Base-by-base conservation (phyloP, 2,329 filamentous ascomycete genomes). In the Samsoniella hepiali region DNA sequence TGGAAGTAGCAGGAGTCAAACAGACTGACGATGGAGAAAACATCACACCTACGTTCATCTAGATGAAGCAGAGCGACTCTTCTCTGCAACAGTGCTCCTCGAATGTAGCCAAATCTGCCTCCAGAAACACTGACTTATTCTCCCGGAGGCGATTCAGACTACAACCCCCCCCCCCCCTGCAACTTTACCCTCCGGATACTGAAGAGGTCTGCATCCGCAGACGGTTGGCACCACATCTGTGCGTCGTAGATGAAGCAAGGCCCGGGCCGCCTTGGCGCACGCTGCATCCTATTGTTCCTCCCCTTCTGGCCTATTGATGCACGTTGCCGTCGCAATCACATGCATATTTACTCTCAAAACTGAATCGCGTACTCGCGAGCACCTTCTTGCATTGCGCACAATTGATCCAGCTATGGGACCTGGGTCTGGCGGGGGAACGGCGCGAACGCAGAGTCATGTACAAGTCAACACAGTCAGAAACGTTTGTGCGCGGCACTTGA, bases 261-360 rank as follows among this genome's bases (percentile, higher is more conserved):
- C 27, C 27, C 17, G 27, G 34, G 15, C 27, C 27, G 7, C 38
- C 7, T 15, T 59, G 34, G 45, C 44, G 45, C 32, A 32, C 22
- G 3, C 22, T 17, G 8, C 34, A 32, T 59, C 47, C 36, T 59
- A 51, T 59, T 59, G 57, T 59, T 59, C 57, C 36, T 42, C 11
- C 17, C 6, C 2, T 22, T 42, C 7, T 13, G 15, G n/a, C 42
- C 57, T 59, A 59, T 59, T 51, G 45, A 59, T 59, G 57, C 57
- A 44, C 9, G 29, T 13, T 22, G 57, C 9, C 34, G 11, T 34
- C 29, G 47, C 22, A 50, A 49, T 38, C 22, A 49, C 32, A 29
- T 9, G 11, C 34, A 27, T 5, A 3, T 15, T 38, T 8, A 6
- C 32, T 36, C 15, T 36, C 9, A 3, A 44, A n/a, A 34, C 8